These are phyloP conservation scores for Fusarium dimerum DNA, from an alignment of 2,329 filamentous ascomycete genomes.

Conservation along the genomic window DNA sequence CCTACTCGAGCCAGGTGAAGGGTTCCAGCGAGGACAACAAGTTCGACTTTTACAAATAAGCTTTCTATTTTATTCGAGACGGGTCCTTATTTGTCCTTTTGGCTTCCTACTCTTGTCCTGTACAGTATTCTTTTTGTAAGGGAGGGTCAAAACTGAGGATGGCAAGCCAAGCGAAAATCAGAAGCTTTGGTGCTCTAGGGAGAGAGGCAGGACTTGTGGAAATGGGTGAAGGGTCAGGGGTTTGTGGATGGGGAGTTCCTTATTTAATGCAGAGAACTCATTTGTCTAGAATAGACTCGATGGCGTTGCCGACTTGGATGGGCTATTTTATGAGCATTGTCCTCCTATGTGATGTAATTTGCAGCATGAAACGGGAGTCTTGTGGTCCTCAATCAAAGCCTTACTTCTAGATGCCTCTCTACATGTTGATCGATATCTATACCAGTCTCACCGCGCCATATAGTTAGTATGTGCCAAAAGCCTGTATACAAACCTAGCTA, in stretches of 20 bases:
- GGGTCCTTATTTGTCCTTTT: conserved; percentile 17
- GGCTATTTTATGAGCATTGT: not conserved
- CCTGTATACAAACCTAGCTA: too few species aligned
- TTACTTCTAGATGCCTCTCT: too few species aligned
- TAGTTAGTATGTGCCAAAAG: too few species aligned
- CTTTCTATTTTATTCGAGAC: conserved; percentile 5
- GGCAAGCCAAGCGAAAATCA: not conserved
- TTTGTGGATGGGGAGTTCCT: not conserved
- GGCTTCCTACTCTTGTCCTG: conserved; percentile 16
- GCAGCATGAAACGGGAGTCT: too few species aligned
- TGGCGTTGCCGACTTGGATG: not conserved
- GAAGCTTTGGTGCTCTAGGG: not conserved
- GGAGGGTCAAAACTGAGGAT: not conserved
- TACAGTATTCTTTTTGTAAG: conserved; percentile 16
- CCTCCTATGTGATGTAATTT: too few species aligned
- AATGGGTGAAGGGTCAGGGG: not conserved
- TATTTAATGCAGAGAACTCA: not conserved
- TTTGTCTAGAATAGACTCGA: not conserved
- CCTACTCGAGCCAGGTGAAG: conserved; percentile 97
- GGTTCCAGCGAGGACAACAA: conserved; percentile 65
- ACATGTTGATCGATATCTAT: too few species aligned
- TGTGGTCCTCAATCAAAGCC: too few species aligned
- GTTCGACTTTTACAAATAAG: conserved; percentile 88
- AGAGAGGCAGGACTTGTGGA: not conserved
- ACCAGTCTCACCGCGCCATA: too few species aligned